Conservation (phyloP, 2,329 filamentous ascomycete species). For the Fusarium sp. region DNA sequence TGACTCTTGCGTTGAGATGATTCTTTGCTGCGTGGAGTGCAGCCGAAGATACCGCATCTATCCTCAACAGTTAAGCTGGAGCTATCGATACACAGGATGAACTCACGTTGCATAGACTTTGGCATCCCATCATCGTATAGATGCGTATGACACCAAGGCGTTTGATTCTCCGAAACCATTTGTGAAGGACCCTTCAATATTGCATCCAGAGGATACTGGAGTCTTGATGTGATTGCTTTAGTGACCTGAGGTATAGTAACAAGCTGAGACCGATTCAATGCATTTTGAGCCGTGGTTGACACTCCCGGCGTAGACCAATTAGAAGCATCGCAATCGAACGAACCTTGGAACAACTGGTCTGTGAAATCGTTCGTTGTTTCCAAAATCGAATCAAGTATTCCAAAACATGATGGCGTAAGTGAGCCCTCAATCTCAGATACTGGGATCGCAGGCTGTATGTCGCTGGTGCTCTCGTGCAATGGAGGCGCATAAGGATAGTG, state of each 20-base stretch:
- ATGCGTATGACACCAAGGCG: background rate
- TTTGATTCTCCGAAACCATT: background rate
- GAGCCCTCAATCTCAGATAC: fast-evolving
- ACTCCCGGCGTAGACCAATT: background rate
- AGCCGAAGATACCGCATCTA: background rate
- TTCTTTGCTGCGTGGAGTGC: background rate
- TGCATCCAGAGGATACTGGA: background rate
- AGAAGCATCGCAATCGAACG: background rate
- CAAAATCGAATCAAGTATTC: background rate
- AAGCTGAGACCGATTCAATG: background rate
- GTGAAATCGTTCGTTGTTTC: background rate
- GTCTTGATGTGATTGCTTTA: background rate
- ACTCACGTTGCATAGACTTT: background rate
- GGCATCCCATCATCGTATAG: background rate
- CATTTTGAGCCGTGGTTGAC: background rate
- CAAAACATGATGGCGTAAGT: background rate
- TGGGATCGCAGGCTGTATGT: fast-evolving
- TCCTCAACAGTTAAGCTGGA: fast-evolving
- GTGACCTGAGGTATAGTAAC: background rate
- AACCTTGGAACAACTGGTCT: background rate
- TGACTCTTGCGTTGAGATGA: background rate
- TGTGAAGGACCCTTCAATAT: background rate
- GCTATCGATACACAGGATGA: fast-evolving
- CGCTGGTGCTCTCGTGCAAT: background rate
- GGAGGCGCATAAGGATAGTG: background rate